Evolutionary conservation across 345 rosid species (phyloP), one percentile per base, ranked within the genome.

Genomic region (Pistacia integerrima): DNA sequence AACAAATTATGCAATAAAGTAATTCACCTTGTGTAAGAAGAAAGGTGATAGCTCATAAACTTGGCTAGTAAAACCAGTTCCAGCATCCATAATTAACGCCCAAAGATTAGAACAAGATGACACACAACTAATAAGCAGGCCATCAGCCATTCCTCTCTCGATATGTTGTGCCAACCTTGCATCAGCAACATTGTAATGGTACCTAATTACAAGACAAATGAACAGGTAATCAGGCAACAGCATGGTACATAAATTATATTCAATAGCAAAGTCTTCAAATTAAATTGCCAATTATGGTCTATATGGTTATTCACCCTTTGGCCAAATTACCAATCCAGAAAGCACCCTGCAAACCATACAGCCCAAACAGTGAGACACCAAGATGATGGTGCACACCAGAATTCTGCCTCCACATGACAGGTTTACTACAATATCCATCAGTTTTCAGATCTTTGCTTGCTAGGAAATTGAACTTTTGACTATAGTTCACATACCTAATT

Each of bases 61-160:
- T 89, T 97, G 99, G 81, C 78, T 79, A n/a, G 90, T 76, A 80
- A 86, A 96, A 79, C 92, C 92, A 64, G 98, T 91, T 67, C 98
- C 97, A 51, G 98, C 98, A 85, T 94, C 98, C 99, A 96, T 96
- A 70, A 94, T 90, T 56, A 97, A 81, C 22, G 99, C 99, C 99
- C 99, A 97, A 36, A 94, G 92, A 87, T 89, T 94, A 66, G 93
- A 88, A 78, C 90, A 94, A 25, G 98, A 94, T 44, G 99, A 85
- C 76, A 97, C 93, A 76, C 98, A 86, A 84, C 98, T 97, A 81
- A 97, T 94, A 49, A 84, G 85, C 80, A 97, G 87, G 70, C 97
- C 99, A 88, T 94, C 99, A n/a, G 92, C 91, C 44, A 84, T 85
- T 82, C 99, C 99, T 84, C 93, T 94, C 75, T 97, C 97, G 64